Evolutionary conservation across 176 grass and related monocot genomes (phyloP), one percentile per base, ranked within the genome.

Genomic region (Olyra latifolia): DNA sequence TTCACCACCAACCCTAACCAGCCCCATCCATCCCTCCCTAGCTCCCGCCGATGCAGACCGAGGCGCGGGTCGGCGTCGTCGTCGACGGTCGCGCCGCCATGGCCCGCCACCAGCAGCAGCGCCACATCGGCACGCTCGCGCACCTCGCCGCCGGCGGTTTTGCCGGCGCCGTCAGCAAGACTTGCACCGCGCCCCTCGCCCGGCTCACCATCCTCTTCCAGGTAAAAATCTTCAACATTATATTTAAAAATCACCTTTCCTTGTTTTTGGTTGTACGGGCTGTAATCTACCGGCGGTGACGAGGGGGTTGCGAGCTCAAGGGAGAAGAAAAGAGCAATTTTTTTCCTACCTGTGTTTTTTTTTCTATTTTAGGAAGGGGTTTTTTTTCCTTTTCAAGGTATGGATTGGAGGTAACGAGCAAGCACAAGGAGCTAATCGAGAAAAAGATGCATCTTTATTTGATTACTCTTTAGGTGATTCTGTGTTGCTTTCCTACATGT

Each of bases 131-230:
- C 45, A 90, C 88, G 17, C 76, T 58, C 40, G 87, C 85, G 35
- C 89, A 94, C 65, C 95, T 98, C 20, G 80, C 93, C 7, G 77
- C 95, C 19, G 95, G 95, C 1, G 92, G 92, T 0, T 84, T 98
- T 28, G 92, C 91, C 4, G 91, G 91, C 38, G 94, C 89, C 59
- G 87, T 97, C 52, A 97, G 94, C 85, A 97, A 97, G 91, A 92
- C 94, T 23, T 94, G 94, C 85, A 97, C 91, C 41, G 94, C 94
- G 1, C 95, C 95, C 1, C 91, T 97, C 42, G 95, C 89, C 54
- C 87, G 95, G 17, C 87, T 97, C 75, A 97, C 95, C 50, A 97
- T 97, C 73, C 89, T 97, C 77, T 94, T 94, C 81, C 95, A 97
- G 91, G 94, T 97, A 8, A 9, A 43, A 6, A 2, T 44, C 30